Evolutionary conservation across 2,329 filamentous ascomycete genomes (phyloP).

Genomic region (Talaromyces funiculosus): DNA sequence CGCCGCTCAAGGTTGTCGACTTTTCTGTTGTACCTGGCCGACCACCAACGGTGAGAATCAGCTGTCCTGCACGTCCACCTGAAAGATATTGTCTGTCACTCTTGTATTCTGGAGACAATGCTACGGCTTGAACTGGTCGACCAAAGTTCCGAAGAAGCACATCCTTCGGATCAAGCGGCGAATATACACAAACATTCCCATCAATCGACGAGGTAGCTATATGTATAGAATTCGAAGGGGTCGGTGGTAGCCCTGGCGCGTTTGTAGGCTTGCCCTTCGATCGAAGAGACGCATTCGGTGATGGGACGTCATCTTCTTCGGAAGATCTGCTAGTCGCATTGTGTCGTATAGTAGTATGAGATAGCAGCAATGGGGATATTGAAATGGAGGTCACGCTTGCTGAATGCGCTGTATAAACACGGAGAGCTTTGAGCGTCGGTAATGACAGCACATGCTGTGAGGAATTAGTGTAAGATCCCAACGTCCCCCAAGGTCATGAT

Average conservation of each 20-base stretch:
- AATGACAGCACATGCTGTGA: constrained; percentile 75
- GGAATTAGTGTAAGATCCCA: constrained; percentile 5
- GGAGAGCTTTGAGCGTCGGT: constrained; percentile 72
- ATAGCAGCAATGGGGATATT: constrained; percentile 76
- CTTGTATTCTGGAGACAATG: constrained; percentile 91
- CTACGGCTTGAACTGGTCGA: constrained; percentile 83
- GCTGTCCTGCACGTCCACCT: constrained; percentile 77
- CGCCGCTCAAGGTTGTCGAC: constrained; percentile 70
- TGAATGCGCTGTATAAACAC: constrained; percentile 86
- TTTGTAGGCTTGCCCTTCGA: constrained; percentile 25
- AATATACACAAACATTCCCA: constrained; percentile 89
- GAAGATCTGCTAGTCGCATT: constrained; percentile 31
- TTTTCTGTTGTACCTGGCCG: constrained; percentile 71
- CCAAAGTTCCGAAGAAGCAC: constrained; percentile 90
- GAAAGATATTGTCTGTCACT: constrained; percentile 84
- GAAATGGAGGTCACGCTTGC: constrained; percentile 87
- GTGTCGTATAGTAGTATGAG: constrained; percentile 41
- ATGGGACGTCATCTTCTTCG: constrained; percentile 25
- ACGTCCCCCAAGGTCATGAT: neutral
- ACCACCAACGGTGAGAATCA: constrained; percentile 80
- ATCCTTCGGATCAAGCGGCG: constrained; percentile 79
- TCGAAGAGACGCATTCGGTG: constrained; percentile 27
- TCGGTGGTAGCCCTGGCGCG: constrained; percentile 54
- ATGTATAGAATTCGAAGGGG: constrained; percentile 83
- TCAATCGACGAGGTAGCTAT: constrained; percentile 93